phyloP scores from a whole-genome alignment of 768 basidiomycete species.

The Lentinula aciculospora region DNA sequence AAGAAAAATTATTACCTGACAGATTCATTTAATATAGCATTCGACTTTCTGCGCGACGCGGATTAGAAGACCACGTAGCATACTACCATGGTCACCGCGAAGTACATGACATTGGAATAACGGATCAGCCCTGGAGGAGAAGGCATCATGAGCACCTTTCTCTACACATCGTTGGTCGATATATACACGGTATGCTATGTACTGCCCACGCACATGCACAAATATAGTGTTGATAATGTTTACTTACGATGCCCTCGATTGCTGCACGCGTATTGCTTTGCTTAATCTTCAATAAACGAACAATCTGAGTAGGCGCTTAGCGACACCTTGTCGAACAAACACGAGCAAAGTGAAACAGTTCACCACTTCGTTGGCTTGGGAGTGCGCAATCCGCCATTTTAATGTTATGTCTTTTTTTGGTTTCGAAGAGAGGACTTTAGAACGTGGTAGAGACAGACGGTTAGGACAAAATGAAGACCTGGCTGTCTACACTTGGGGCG shows the following conservation, averaged over 20 bases:
- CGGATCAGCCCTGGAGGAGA: neutral
- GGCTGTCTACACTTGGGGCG: slow-evolving; percentile 90
- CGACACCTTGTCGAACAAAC: neutral
- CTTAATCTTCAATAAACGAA: no score
- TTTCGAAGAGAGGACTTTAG: slow-evolving; percentile 52
- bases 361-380: neutral
- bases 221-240: neutral
- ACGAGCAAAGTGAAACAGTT: neutral
- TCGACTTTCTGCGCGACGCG: neutral
- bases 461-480: slow-evolving; percentile 65
- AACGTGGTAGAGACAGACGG: slow-evolving; percentile 57
- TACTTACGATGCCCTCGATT: neutral
- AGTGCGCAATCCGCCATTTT: slow-evolving; percentile 15
- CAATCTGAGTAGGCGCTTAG: neutral
- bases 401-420: slow-evolving; percentile 81
- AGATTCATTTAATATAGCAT: neutral
- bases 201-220: neutral
- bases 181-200: neutral
- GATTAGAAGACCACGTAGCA: neutral
- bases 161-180: neutral
- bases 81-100: neutral
- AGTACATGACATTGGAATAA: neutral
- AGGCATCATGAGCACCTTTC: neutral
- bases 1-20: neutral
- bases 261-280: no score